Evolutionary conservation across 257 asterid species (phyloP).

Genomic region (Scutellaria minor): DNA sequence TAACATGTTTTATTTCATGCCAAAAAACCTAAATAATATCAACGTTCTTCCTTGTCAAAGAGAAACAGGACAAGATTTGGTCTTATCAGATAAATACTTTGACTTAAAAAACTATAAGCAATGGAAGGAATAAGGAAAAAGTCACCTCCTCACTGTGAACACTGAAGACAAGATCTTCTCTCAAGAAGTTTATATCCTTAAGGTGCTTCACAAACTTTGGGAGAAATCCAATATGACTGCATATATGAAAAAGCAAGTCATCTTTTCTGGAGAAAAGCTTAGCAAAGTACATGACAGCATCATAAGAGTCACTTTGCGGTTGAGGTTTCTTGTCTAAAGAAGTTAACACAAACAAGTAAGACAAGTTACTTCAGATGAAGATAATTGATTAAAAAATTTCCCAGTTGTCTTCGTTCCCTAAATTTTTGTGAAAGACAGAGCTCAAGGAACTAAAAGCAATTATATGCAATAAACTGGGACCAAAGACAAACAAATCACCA

Average conservation of each 20-base stretch:
- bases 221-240: slow-evolving; percentile 90
- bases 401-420: neutral
- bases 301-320: neutral
- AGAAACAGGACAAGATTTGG: slow-evolving; percentile 16
- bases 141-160: slow-evolving; percentile 91
- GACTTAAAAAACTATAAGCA: slow-evolving; percentile 7
- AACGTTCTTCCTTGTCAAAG: neutral
- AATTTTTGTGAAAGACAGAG: slow-evolving; percentile 14
- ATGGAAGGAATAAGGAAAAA: slow-evolving; percentile 15
- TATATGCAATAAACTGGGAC: slow-evolving; percentile 11
- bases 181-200: slow-evolving; percentile 74
- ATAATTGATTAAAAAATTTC: slow-evolving; percentile 1
- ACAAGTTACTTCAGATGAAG: neutral
- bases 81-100: neutral
- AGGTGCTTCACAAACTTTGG: slow-evolving; percentile 68
- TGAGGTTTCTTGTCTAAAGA: neutral
- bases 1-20: slow-evolving; percentile 9
- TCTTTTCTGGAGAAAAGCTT: slow-evolving; percentile 29
- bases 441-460: slow-evolving; percentile 13
- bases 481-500: slow-evolving; percentile 17
- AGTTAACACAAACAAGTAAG: slow-evolving; percentile 11
- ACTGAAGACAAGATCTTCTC: slow-evolving; percentile 84
- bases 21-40: neutral
- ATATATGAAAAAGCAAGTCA: slow-evolving; percentile 33
- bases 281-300: slow-evolving; percentile 8